Evolutionary conservation across 495 filamentous ascomycete species (phyloP).

Genomic region (Xylaria longipes): DNA sequence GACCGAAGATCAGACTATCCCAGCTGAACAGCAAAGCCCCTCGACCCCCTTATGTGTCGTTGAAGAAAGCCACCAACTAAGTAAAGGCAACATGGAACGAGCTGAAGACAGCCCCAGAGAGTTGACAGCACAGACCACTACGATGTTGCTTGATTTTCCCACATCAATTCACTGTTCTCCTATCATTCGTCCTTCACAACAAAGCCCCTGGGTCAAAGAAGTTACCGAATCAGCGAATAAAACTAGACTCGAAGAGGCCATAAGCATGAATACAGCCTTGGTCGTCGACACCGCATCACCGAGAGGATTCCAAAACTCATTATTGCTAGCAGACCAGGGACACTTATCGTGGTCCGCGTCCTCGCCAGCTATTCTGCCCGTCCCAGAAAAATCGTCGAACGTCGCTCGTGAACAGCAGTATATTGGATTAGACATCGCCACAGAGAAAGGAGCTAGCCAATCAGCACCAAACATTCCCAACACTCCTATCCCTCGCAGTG

Average conservation of each 20-base stretch:
- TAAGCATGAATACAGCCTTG: background rate
- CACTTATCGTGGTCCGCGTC: background rate
- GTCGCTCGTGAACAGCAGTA: background rate
- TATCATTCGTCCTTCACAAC: conserved; percentile 33
- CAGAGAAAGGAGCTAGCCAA: background rate
- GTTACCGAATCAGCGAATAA: background rate
- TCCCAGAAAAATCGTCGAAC: background rate
- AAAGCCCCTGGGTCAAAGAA: conserved; percentile 36
- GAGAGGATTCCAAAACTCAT: conserved; percentile 18
- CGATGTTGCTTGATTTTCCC: background rate
- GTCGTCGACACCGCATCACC: background rate
- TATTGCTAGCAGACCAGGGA: background rate
- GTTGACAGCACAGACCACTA: background rate
- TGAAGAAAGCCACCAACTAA: background rate
- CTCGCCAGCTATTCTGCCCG: conserved; percentile 1
- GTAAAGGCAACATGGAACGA: background rate
- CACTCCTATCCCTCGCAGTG: conserved; percentile 15
- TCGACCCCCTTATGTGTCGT: background rate
- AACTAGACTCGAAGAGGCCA: background rate
- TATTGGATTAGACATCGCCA: background rate
- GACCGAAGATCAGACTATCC: background rate
- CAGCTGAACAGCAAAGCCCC: conserved; percentile 18
- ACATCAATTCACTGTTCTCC: conserved; percentile 4
- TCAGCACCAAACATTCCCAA: background rate
- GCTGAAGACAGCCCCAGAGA: background rate